Conservation (phyloP, 768 basidiomycete species). For the Tylopilus subfusipes region DNA sequence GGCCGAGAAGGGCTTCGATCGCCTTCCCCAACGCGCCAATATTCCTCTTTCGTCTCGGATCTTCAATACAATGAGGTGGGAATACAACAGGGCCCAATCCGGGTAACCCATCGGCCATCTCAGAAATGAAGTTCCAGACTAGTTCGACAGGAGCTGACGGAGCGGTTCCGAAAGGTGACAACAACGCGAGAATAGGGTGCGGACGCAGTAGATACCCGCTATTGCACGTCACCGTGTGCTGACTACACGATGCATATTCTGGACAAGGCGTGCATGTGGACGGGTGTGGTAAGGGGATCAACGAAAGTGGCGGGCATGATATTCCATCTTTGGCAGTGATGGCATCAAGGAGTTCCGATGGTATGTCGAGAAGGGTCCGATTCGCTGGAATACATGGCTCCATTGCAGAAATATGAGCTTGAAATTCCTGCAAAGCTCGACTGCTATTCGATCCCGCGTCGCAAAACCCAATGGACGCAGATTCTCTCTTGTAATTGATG, state of each 20-base stretch:
- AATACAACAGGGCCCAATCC: constrained; percentile 74
- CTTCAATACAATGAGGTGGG: constrained; percentile 72
- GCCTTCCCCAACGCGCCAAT: constrained; percentile 74
- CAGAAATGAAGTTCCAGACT: constrained; percentile 46
- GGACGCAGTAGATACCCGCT: constrained; percentile 63
- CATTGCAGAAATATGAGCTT: constrained; percentile 43
- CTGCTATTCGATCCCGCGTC: constrained; percentile 63
- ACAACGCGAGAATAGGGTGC: constrained; percentile 50
- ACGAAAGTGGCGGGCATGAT: constrained; percentile 51
- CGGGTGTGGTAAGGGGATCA: constrained; percentile 56
- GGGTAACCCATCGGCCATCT: constrained; percentile 63
- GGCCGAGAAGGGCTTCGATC: constrained; percentile 60
- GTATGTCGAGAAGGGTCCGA: constrained; percentile 42
- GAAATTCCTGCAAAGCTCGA: constrained; percentile 46
- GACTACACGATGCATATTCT: constrained; percentile 60
- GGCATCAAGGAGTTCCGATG: constrained; percentile 25
- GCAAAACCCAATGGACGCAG: constrained; percentile 74
- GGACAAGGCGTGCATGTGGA: constrained; percentile 71
- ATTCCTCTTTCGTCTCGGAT: constrained; percentile 67
- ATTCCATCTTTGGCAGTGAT: constrained; percentile 31
- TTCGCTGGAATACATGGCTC: constrained; percentile 58
- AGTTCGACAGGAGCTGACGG: constrained; percentile 38
- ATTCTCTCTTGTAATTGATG: constrained; percentile 60
- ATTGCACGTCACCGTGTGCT: constrained; percentile 59
- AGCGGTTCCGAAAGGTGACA: constrained; percentile 40